These are phyloP conservation scores for Rugosomyces carneus DNA, from an alignment of 1,284 basidiomycete species.

Conservation along the genomic window DNA sequence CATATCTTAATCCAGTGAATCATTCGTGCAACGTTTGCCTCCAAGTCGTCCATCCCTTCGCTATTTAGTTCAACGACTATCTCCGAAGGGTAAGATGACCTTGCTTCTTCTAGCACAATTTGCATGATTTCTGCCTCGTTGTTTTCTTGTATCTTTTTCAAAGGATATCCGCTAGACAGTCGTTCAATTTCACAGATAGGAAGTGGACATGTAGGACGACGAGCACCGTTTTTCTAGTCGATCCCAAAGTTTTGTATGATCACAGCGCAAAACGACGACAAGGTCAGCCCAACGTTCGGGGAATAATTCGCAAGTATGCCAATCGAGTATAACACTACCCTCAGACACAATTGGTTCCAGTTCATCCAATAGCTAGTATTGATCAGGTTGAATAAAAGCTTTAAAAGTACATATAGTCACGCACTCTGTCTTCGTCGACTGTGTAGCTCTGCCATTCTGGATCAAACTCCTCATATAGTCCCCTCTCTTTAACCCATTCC, in stretches of 20 bases:
- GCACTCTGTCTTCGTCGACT: conserved; percentile 92
- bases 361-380: conserved; percentile 74
- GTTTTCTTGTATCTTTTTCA: conserved; percentile 97
- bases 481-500: conserved; percentile 81
- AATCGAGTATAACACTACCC: conserved; percentile 90
- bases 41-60: conserved; percentile 76
- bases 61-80: conserved; percentile 86
- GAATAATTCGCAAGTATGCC: conserved; percentile 94
- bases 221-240: conserved; percentile 84
- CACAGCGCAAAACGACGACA: conserved; percentile 89
- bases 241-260: conserved; percentile 89
- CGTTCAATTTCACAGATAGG: neutral
- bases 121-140: conserved; percentile 99
- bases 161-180: conserved; percentile 58
- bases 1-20: conserved; percentile 83
- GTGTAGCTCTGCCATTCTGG: conserved; percentile 93
- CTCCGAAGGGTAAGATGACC: conserved; percentile 77
- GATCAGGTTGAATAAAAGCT: conserved; percentile 7
- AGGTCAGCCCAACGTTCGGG: conserved; percentile 97
- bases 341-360: conserved; percentile 65
- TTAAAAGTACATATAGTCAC: conserved; percentile 1
- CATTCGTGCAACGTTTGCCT: conserved; percentile 82
- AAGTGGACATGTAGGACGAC: neutral
- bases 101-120: conserved; percentile 85
- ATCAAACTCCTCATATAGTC: conserved; percentile 82